These are phyloP conservation scores for Leersia perrieri DNA, from an alignment of 176 grass and related monocot genomes.

Conservation along the genomic window DNA sequence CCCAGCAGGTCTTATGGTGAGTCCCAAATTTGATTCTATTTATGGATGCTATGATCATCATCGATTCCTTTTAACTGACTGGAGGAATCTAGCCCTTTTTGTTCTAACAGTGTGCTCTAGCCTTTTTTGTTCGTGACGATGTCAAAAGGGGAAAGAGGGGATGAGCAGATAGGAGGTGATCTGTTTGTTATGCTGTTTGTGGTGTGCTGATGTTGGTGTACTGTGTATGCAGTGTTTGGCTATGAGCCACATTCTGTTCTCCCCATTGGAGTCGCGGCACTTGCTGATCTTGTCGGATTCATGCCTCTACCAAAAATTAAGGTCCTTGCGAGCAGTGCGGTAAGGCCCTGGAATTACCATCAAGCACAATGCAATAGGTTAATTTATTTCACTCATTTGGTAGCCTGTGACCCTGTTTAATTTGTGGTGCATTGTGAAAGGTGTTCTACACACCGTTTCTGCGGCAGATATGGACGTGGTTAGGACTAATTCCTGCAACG, in stretches of 20 bases:
- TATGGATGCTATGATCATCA: not conserved
- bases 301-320: slow-evolving; percentile 74
- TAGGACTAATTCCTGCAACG: slow-evolving; percentile 71
- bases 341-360: slow-evolving; percentile 36
- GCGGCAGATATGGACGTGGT: slow-evolving; percentile 89
- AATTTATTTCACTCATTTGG: not conserved
- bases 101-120: not conserved
- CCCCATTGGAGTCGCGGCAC: slow-evolving; percentile 56
- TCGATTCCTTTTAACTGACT: too few species aligned
- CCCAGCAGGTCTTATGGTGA: slow-evolving; percentile 66
- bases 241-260: slow-evolving; percentile 91
- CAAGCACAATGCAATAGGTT: not conserved
- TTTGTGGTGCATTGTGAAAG: slow-evolving; percentile 23
- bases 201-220: not conserved
- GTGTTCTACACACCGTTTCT: slow-evolving; percentile 96
- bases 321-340: slow-evolving; percentile 90
- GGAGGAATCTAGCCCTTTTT: not conserved
- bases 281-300: slow-evolving; percentile 59
- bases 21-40: slow-evolving; percentile 5
- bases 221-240: slow-evolving; percentile 65
- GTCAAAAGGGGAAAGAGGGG: not conserved
- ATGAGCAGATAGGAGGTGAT: not conserved
- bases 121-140: not conserved
- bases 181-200: slow-evolving; percentile 15
- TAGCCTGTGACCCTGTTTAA: not conserved